phyloP scores from a whole-genome alignment of 768 basidiomycete genomes.

The Suillus spraguei region DNA sequence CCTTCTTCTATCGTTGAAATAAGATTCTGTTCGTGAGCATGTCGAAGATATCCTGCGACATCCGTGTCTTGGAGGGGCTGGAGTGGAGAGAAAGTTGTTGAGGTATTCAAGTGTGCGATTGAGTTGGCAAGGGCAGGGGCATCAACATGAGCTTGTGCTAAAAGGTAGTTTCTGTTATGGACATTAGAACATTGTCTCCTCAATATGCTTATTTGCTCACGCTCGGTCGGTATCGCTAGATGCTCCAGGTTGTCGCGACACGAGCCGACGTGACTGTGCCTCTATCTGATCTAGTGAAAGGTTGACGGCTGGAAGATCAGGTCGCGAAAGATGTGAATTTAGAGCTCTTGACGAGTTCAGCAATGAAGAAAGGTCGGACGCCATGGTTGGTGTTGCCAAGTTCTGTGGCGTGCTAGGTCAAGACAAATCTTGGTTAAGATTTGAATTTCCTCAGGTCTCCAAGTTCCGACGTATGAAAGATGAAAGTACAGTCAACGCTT shows the following conservation, averaged over 20 bases:
- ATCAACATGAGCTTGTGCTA: constrained; percentile 94
- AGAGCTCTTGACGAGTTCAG: constrained; percentile 71
- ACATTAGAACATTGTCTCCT: constrained; percentile 14
- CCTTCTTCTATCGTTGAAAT: constrained; percentile 94
- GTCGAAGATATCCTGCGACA: constrained; percentile 91
- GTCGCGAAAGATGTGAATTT: constrained; percentile 73
- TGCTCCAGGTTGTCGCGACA: constrained; percentile 66
- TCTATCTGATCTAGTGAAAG: constrained; percentile 96
- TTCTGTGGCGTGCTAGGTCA: not conserved
- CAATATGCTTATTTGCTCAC: constrained; percentile 43
- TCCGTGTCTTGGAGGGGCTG: constrained; percentile 94
- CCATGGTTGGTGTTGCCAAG: constrained; percentile 16
- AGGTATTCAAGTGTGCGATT: constrained; percentile 81
- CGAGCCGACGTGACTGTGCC: constrained; percentile 84
- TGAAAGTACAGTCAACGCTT: not conserved
- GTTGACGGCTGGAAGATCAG: constrained; percentile 85
- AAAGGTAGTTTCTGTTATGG: constrained; percentile 73
- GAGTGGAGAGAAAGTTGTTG: constrained; percentile 84
- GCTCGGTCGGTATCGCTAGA: constrained; percentile 73
- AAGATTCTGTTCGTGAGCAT: constrained; percentile 92
- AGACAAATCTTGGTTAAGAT: not conserved
- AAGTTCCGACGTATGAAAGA: not conserved
- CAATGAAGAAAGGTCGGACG: constrained; percentile 67
- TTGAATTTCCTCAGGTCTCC: not conserved
- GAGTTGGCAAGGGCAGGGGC: constrained; percentile 83